Base-by-base conservation (phyloP, 2,329 filamentous ascomycete genomes). In the Aureobasidium sp. region DNA sequence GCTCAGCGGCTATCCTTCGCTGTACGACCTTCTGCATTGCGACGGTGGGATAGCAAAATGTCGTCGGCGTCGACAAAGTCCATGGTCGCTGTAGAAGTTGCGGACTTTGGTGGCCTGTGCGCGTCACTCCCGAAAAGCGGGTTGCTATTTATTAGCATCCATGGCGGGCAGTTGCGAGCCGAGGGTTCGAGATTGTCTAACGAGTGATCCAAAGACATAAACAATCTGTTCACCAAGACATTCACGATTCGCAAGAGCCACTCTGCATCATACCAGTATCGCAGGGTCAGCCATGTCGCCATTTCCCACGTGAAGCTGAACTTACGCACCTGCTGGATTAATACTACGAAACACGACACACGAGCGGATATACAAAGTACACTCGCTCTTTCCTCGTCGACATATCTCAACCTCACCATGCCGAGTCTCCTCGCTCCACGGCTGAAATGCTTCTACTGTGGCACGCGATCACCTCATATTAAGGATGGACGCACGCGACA, bases 391-490 rank as follows among this genome's bases (percentile, higher is more conserved):
- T 50, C 56, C 37, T 42, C 23, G 4, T 53, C 23, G 3, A 32
- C 26, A 12, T 20, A 13, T 9, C 13, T 5, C n/a, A 1, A 39
- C 50, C 34, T 15, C n/a, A 51, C 9, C 26, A 66, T 66, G 64
- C 62, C 64, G 23, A 46, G 60, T 50, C 55, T 64, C 29, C 57
- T 64, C 42, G 52, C 50, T 2, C 44, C 60, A 10, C 61, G 60
- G 1, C 52, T 73, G 29, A 66, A 66, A 61, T 96, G 91, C 80
- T 93, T 95, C 79, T 95, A 93, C 75, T 96, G 92, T 75, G 88
- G 89, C 68, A 80, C 81, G 72, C 84, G 83, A 68, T 88, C 88
- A 37, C 78, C 80, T 37, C 79, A 84, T 62, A 78, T 75, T 66
- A 86, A 83, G 68, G 82, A 85, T 68, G 82, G 83, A 34, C 71